phyloP scores from a whole-genome alignment of 495 filamentous ascomycete genomes.

The Aspergillus conjunctus region DNA sequence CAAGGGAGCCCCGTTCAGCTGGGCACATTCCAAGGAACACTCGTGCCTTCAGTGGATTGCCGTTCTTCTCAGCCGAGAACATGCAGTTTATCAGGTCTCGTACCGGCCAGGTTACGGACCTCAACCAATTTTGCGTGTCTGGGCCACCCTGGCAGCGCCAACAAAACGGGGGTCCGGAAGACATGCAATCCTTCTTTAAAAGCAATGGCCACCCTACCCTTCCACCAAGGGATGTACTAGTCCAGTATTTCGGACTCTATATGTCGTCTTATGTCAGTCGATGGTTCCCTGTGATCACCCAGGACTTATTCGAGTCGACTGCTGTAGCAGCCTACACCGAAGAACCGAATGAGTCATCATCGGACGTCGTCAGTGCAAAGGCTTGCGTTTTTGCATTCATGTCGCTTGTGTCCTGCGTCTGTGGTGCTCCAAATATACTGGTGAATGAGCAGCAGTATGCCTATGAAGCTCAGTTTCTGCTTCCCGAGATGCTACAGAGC shows the following conservation, averaged over 20 bases:
- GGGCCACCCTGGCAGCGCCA: not conserved
- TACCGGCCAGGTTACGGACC: slow-evolving; percentile 7
- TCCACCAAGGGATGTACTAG: not conserved
- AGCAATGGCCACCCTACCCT: not conserved
- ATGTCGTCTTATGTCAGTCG: not conserved
- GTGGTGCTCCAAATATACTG: not conserved
- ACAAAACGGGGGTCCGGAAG: not conserved
- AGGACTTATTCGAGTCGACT: slow-evolving; percentile 2
- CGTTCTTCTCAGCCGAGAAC: slow-evolving; percentile 13
- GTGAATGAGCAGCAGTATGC: slow-evolving; percentile 2
- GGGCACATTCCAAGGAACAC: slow-evolving; percentile 6
- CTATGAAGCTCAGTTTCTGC: slow-evolving; percentile 2
- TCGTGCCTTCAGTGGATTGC: slow-evolving; percentile 13
- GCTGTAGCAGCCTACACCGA: slow-evolving; percentile 2
- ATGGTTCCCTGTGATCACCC: slow-evolving; percentile 7
- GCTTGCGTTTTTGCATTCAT: slow-evolving; percentile 16
- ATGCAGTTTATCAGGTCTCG: slow-evolving; percentile 4
- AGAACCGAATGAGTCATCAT: not conserved
- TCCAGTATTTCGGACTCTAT: not conserved
- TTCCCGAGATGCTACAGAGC: not conserved
- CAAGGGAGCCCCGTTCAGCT: not conserved
- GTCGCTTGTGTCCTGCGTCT: not conserved
- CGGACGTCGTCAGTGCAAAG: not conserved
- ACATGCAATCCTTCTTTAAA: not conserved
- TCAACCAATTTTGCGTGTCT: not conserved